Conservation (phyloP, 495 filamentous ascomycete genomes). For the Trichoderma parareesei region DNA sequence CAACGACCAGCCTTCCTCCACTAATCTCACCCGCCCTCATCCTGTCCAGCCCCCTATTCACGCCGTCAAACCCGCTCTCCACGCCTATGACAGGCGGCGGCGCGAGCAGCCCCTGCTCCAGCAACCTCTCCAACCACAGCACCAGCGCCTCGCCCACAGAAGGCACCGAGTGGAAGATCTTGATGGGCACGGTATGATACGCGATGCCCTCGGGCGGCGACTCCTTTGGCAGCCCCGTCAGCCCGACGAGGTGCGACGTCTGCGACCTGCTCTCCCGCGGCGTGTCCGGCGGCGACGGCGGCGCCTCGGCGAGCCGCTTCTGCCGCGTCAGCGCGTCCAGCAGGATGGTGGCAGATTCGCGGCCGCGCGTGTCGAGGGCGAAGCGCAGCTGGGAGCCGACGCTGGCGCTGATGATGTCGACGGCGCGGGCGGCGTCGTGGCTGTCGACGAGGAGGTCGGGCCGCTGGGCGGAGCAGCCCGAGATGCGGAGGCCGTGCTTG, state of each 20-base stretch:
- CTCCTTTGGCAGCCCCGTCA: conserved; percentile 55
- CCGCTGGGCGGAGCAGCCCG: conserved; percentile 34
- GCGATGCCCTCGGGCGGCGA: conserved; percentile 31
- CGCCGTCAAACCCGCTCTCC: conserved; percentile 49
- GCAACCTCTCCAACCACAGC: conserved; percentile 51
- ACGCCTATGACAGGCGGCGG: conserved; percentile 52
- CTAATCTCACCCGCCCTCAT: conserved; percentile 49
- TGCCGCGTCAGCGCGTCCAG: conserved; percentile 37
- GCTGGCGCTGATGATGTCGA: conserved; percentile 50
- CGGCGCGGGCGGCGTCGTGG: conserved; percentile 48
- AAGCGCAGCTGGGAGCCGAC: conserved; percentile 49
- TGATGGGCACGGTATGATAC: conserved; percentile 58
- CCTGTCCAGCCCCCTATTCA: conserved; percentile 54
- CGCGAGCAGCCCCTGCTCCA: conserved; percentile 37
- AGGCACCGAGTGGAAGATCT: conserved; percentile 55
- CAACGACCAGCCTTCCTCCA: conserved; percentile 52
- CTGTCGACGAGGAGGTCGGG: conserved; percentile 54
- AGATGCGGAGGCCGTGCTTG: conserved; percentile 48
- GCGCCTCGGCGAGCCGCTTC: conserved; percentile 9
- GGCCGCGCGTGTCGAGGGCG: conserved; percentile 53
- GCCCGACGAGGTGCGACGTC: conserved; percentile 48
- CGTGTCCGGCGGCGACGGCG: conserved; percentile 15
- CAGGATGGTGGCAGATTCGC: conserved; percentile 46
- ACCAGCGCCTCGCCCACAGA: conserved; percentile 48
- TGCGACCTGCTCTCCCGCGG: conserved; percentile 18